Evolutionary conservation across 371 early-diverging fungal species (phyloP), one percentile per base, ranked within the genome.

Genomic region (Mortierella sp.): DNA sequence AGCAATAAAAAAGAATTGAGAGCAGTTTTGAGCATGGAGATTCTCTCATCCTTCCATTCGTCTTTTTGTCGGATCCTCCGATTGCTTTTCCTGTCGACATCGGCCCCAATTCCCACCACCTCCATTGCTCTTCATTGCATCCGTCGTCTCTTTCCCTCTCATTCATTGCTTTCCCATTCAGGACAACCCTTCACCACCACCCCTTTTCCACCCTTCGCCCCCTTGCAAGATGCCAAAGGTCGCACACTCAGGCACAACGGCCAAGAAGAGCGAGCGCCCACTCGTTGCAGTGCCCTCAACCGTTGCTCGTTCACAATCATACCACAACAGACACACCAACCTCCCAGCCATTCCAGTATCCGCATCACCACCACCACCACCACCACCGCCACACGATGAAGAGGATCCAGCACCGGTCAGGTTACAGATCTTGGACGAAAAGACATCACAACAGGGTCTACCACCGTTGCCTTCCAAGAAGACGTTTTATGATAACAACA

Each of bases 401-500:
- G 34, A 43, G 16, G 7, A 54, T 27, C 7, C 19, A 41, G 10
- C n/a, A 14, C 17, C n/a, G 7, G 12, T 28, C 29, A 9, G n/a
- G 24, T 52, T 60, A 28, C 31, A 60, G 9, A 1, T 44, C 59
- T 13, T 40, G 12, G 24, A 28, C 7, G 4, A 17, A 13, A 31
- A 50, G 13, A 34, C 34, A 34, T 10, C 34, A 4, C 34, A 34
- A 4, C 34, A 34, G 7, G 4, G 7, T 34, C 29, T 22, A 16
- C 72, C 59, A 31, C 66, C 66, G n/a, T 49, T 41, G 9, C 49
- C 49, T n/a, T 62, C 63, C 29, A 57, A 58, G 10, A 66, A 61
- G 29, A 54, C 49, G 49, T 61, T 60, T 39, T 66, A 60, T 46
- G 41, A 41, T 16, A 41, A 41, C 12, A 57, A 62, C 41, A 52